Evolutionary conservation across 257 asterid species (phyloP).

Genomic region (Hygrophila difformis): DNA sequence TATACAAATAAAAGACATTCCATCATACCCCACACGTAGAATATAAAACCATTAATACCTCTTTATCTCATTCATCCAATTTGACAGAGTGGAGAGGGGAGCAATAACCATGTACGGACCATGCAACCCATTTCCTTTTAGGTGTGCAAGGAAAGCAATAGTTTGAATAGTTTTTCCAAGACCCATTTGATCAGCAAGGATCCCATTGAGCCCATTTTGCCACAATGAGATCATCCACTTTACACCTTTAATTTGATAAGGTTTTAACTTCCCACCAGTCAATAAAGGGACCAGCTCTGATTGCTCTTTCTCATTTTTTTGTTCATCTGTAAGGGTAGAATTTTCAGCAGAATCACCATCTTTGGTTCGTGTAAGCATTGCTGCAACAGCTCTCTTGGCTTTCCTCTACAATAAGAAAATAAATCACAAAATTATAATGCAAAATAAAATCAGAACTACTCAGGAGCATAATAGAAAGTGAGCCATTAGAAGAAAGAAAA

Average conservation of each 20-base stretch:
- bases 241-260: constrained; percentile 88
- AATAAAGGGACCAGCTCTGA: constrained; percentile 75
- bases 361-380: constrained; percentile 78
- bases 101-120: constrained; percentile 95
- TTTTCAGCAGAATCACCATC: constrained; percentile 60
- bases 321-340: constrained; percentile 55
- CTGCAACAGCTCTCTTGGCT: constrained; percentile 94
- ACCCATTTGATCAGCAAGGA: constrained; percentile 99
- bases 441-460: background rate
- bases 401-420: constrained; percentile 40
- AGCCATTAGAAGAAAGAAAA: too few relatives aligned
- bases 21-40: too few relatives aligned
- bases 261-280: constrained; percentile 94
- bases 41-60: constrained; percentile 39
- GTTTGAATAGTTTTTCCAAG: constrained; percentile 98
- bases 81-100: constrained; percentile 93
- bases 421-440: background rate
- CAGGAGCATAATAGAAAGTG: too few relatives aligned
- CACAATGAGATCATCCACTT: constrained; percentile 98
- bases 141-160: constrained; percentile 89
- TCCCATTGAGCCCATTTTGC: constrained; percentile 99
- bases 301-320: constrained; percentile 75
- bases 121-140: constrained; percentile 86
- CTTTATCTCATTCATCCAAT: constrained; percentile 83
- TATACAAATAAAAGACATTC: too few relatives aligned